These are phyloP conservation scores for Xylariaceae sp. DNA, from an alignment of 2,329 filamentous ascomycete species.

Conservation along the genomic window DNA sequence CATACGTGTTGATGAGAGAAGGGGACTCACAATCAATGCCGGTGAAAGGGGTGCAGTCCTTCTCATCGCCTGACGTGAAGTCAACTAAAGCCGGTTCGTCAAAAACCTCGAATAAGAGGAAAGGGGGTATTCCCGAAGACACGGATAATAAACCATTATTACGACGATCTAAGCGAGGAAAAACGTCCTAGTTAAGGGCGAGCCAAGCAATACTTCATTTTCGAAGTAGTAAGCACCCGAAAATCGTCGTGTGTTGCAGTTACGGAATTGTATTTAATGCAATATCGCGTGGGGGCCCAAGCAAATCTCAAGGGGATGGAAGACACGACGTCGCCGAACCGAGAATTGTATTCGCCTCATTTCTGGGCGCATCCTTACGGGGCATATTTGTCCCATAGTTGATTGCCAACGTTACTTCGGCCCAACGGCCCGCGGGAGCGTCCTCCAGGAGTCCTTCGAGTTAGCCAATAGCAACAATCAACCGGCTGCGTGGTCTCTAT, in stretches of 20 bases:
- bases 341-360: constrained; percentile 14
- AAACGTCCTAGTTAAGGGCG: constrained; percentile 20
- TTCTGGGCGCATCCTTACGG: constrained; percentile 24
- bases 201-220: background rate
- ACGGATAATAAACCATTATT: constrained; percentile 20
- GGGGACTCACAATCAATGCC: constrained; percentile 10
- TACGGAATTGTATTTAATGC: constrained; percentile 19
- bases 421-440: constrained; percentile 35
- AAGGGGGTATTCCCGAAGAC: constrained; percentile 17
- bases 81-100: constrained; percentile 8
- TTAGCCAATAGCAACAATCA: constrained; percentile 17
- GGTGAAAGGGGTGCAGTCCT: background rate
- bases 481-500: too few species aligned
- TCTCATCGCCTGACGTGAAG: constrained; percentile 13
- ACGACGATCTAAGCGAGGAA: constrained; percentile 35
- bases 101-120: constrained; percentile 26
- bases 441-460: constrained; percentile 22
- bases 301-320: constrained; percentile 18
- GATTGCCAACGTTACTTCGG: constrained; percentile 18
- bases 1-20: constrained; percentile 66
- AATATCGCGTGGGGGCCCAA: constrained; percentile 8
- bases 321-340: constrained; percentile 30
- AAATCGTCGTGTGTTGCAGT: constrained; percentile 11
- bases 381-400: constrained; percentile 13
- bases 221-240: constrained; percentile 1